A percentile compares a stretch with the other conserved stretches of the same genome.
Evolutionary conservation across 2,329 filamentous ascomycete genomes (phyloP).

Genomic region (Sphaerostilbella broomeana): DNA sequence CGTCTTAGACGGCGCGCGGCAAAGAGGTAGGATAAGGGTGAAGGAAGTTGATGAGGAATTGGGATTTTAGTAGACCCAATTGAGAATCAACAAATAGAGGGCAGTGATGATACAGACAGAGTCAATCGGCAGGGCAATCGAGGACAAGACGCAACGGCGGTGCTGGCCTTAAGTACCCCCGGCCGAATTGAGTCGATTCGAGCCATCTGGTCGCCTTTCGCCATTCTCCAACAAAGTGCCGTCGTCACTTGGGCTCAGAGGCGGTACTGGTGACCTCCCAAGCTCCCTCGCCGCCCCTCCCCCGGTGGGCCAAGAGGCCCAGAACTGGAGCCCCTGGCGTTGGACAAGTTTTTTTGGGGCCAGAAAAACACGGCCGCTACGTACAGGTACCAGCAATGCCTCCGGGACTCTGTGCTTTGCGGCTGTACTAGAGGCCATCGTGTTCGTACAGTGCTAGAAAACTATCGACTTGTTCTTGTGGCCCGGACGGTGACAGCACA

Average conservation of each 20-base stretch:
- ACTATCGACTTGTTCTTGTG: too few relatives aligned
- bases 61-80: slow-evolving; percentile 1
- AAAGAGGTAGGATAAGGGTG: not conserved
- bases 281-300: slow-evolving; percentile 10
- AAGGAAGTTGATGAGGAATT: too few relatives aligned
- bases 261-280: slow-evolving; percentile 13
- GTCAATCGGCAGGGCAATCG: not conserved
- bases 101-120: slow-evolving; percentile 7
- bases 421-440: too few relatives aligned
- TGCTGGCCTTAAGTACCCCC: slow-evolving; percentile 13
- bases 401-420: too few relatives aligned
- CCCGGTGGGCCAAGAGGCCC: slow-evolving; percentile 10
- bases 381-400: too few relatives aligned
- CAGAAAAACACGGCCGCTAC: too few relatives aligned
- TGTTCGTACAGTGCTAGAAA: not conserved
- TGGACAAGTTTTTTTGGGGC: not conserved
- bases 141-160: slow-evolving; percentile 8
- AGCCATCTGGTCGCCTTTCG: not conserved
- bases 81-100: not conserved
- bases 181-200: slow-evolving; percentile 9
- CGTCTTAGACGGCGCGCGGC: not conserved
- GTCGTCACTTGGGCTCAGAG: slow-evolving; percentile 10
- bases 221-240: slow-evolving; percentile 3
- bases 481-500: too few relatives aligned
- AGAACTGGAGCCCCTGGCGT: slow-evolving; percentile 13